These are phyloP conservation scores for Carex littledalei DNA, from an alignment of 176 grass and related monocot species.

Conservation along the genomic window DNA sequence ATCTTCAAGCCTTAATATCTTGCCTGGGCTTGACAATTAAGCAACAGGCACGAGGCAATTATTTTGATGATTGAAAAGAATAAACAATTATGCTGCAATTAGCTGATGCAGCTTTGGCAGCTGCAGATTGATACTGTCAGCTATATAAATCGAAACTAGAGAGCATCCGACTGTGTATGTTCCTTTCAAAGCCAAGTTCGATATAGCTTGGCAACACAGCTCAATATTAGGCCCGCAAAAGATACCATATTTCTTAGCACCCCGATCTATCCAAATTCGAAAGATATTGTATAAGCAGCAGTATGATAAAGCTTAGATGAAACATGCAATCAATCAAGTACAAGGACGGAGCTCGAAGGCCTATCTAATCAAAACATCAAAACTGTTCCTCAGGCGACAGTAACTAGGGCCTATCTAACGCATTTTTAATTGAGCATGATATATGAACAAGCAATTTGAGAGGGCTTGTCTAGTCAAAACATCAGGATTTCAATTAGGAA, in stretches of 20 bases:
- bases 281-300: neutral
- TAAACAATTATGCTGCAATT: neutral
- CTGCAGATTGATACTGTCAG: neutral
- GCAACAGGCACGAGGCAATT: neutral
- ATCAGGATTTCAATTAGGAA: neutral
- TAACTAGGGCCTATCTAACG: neutral
- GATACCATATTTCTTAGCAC: neutral
- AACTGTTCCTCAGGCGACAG: neutral
- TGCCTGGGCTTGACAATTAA: too few species aligned
- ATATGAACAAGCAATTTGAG: neutral
- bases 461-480: neutral
- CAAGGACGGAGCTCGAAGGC: neutral
- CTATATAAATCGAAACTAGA: neutral
- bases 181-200: too few species aligned
- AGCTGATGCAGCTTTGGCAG: neutral
- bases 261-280: neutral
- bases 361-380: neutral
- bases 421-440: neutral
- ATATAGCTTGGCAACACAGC: neutral
- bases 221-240: neutral
- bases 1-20: too few species aligned
- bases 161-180: neutral
- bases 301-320: neutral
- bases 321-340: neutral
- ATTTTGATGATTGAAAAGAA: neutral